Conservation (phyloP, 257 asterid genomes). For the Nicotiana sylvestris region DNA sequence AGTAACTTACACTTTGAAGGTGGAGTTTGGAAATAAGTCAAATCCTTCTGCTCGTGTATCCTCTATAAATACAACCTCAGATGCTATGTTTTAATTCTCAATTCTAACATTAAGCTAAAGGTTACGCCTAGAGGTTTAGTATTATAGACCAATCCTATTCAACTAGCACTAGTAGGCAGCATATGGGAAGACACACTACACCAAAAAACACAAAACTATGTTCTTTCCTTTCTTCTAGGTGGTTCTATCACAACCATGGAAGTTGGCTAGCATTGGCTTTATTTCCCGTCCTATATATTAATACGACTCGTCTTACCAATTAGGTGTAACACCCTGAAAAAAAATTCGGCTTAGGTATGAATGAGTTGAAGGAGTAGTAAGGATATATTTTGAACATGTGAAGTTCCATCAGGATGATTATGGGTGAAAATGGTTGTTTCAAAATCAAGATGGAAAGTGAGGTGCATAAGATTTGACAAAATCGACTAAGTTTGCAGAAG, state of each 20-base stretch:
- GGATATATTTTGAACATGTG: too few species aligned
- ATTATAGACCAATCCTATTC: background rate
- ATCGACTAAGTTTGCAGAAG: too few species aligned
- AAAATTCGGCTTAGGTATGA: too few species aligned
- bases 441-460: too few species aligned
- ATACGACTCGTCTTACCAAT: background rate
- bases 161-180: background rate
- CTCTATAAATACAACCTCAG: background rate
- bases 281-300: background rate
- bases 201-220: background rate
- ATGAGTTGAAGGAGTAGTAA: too few species aligned
- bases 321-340: background rate
- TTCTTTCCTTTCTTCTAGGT: background rate
- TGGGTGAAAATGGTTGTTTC: too few species aligned
- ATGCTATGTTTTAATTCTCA: conserved; percentile 3
- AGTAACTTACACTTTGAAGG: background rate
- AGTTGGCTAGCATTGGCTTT: background rate
- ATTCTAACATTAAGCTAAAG: conserved; percentile 9
- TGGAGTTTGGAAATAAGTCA: background rate
- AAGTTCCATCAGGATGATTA: too few species aligned
- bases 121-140: background rate
- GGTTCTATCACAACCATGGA: background rate
- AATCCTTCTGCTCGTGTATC: background rate
- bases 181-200: background rate
- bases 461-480: too few species aligned